Base-by-base conservation (phyloP, 2,329 filamentous ascomycete genomes). In the Xylariomycetidae sp. region DNA sequence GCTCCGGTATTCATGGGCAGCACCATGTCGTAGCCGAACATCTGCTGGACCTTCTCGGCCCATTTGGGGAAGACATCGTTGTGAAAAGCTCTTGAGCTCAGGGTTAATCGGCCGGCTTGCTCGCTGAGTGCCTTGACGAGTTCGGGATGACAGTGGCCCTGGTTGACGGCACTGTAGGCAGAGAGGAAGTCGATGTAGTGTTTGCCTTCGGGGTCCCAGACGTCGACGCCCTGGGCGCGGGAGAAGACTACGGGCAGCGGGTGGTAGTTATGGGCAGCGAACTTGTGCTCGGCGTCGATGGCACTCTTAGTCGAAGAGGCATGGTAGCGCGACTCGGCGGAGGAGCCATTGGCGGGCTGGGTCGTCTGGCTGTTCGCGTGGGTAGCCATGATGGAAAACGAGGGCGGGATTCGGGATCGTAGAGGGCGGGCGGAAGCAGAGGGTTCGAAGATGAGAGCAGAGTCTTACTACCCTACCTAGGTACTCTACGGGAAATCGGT, bases 151-250 rank as follows among this genome's bases (percentile, higher is more conserved):
- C 90, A 96, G 64, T 98, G 90, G 43, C 90, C 90, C 65, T 96
- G 90, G 70, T 96, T 96, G 58, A 96, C 88, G 42, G 92, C 92
- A 49, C 85, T 93, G 73, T 98, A 98, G 46, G 92, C 92, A 29
- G 90, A 96, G 47, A 98, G 79, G 67, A 95, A 98, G 67, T 98
- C 92, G 52, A 96, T 79, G 64, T 98, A 96, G 61, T 95, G 82
- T 51, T 81, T 85, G 56, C 85, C 88, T 68, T 98, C 92, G 13
- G 92, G 92, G 57, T 98, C 92, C 90, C 92, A 98, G 38, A 96
- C 92, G 40, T 84, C 81, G 55, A 83, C 82, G 30, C 90, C 92
- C 51, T 81, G 75, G 25, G 88, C 92, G 46, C 79, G 78, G 36
- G 90, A 74, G 62, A 96, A 95, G 56, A 95, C 92, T 39, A 98